Percentiles rank a stretch among this genome's conserved stretches.
Conservation (phyloP, 176 grass and related monocot species). For the Phragmites australis region DNA sequence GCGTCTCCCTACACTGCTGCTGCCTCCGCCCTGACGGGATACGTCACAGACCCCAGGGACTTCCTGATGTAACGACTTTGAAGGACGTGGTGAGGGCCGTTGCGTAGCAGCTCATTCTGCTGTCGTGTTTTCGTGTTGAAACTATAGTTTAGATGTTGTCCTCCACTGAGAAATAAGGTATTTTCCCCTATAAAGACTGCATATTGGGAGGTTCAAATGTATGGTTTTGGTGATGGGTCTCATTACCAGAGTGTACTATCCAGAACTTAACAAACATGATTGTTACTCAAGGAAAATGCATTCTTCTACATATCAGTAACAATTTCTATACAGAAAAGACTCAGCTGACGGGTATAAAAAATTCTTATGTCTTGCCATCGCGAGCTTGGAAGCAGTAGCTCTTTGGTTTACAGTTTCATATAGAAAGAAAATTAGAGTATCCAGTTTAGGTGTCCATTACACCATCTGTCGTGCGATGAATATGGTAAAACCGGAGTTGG, state of each 20-base stretch:
- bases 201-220: not conserved
- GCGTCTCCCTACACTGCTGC: conserved; percentile 80
- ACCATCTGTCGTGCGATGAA: no score
- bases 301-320: not conserved
- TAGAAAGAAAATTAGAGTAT: no score
- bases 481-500: no score
- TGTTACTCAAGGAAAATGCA: not conserved
- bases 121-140: conserved; percentile 8
- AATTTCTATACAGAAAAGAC: no score
- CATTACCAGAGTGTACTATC: not conserved
- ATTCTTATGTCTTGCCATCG: no score
- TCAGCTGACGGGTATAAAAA: no score
- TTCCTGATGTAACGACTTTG: conserved; percentile 46
- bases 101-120: no score
- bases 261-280: not conserved
- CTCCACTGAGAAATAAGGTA: conserved; percentile 24
- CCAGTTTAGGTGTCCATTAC: no score
- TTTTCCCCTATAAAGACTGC: not conserved
- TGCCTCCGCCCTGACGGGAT: conserved; percentile 78
- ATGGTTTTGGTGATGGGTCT: not conserved
- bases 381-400: no score
- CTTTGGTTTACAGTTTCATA: no score
- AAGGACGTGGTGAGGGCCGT: not conserved
- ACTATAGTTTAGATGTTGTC: conserved; percentile 18
- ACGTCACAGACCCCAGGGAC: conserved; percentile 87